These are phyloP conservation scores for Zygosaccharomyces gambellarensis DNA, from an alignment of 805 yeast genomes.

Conservation along the genomic window DNA sequence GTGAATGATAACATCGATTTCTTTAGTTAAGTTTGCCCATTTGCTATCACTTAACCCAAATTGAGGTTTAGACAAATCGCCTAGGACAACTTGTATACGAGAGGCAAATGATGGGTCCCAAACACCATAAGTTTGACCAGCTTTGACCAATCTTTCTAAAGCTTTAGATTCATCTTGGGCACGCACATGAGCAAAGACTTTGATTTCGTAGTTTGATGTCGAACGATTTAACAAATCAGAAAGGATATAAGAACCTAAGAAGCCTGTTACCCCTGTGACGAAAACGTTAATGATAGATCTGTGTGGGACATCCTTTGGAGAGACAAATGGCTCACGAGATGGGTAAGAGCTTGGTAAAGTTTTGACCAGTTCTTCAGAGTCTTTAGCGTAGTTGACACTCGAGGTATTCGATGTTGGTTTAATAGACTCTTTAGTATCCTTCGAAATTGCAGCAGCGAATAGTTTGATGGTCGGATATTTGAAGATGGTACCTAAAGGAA, in stretches of 20 bases:
- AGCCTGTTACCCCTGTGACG: slow-evolving; percentile 95
- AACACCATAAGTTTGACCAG: slow-evolving; percentile 75
- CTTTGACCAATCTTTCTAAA: slow-evolving; percentile 63
- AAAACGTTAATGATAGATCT: slow-evolving; percentile 52
- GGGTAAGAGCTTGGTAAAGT: slow-evolving; percentile 43
- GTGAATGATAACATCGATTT: slow-evolving; percentile 80
- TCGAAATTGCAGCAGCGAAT: slow-evolving; percentile 70
- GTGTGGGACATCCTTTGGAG: slow-evolving; percentile 22
- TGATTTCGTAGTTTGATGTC: slow-evolving; percentile 40
- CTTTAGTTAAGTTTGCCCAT: slow-evolving; percentile 55
- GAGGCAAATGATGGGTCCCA: slow-evolving; percentile 51
- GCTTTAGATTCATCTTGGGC: slow-evolving; percentile 69
- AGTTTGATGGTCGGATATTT: slow-evolving; percentile 78
- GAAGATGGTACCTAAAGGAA: slow-evolving; percentile 88
- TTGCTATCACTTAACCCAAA: slow-evolving; percentile 59
- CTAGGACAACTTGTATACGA: slow-evolving; percentile 68
- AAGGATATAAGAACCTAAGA: slow-evolving; percentile 85
- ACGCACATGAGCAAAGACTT: slow-evolving; percentile 84
- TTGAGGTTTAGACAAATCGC: slow-evolving; percentile 67
- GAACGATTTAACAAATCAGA: slow-evolving; percentile 66
- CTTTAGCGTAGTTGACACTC: slow-evolving; percentile 55
- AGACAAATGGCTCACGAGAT: slow-evolving; percentile 36
- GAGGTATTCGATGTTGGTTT: slow-evolving; percentile 24
- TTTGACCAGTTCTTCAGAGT: slow-evolving; percentile 55
- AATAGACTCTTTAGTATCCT: slow-evolving; percentile 38